Evolutionary conservation across 345 rosid genomes (phyloP).

Genomic region (Ceriops decandra): DNA sequence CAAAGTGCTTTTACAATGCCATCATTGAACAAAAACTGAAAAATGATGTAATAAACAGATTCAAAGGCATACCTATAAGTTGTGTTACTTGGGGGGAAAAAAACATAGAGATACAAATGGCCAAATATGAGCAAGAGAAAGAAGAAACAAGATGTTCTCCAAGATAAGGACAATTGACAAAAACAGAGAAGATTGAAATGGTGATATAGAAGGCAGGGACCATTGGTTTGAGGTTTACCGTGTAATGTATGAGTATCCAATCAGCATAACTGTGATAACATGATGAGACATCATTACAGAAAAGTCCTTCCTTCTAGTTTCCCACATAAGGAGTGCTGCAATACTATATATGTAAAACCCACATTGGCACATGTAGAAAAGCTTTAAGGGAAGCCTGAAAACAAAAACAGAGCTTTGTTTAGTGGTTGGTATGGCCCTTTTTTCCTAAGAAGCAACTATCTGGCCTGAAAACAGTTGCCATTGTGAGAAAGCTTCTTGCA

Average conservation of each 20-base stretch:
- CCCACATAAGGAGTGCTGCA: constrained; percentile 88
- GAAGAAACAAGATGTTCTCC: no score
- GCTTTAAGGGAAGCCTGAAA: constrained; percentile 61
- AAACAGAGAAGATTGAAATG: no score
- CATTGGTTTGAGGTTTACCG: constrained; percentile 41
- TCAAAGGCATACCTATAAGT: not conserved
- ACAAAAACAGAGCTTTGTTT: constrained; percentile 2
- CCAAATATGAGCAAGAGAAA: no score
- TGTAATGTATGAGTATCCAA: constrained; percentile 70
- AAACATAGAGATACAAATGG: not conserved
- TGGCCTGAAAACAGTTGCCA: not conserved
- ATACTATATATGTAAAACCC: constrained; percentile 82
- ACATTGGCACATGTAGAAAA: constrained; percentile 89
- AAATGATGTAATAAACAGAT: no score
- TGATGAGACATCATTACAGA: constrained; percentile 99
- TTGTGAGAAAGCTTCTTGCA: not conserved
- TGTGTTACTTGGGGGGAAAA: not conserved
- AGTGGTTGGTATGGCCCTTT: not conserved
- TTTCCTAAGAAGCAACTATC: no score
- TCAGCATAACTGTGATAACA: constrained; percentile 73
- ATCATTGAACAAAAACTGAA: no score
- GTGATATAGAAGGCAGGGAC: not conserved
- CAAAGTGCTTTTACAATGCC: no score
- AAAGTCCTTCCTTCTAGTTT: constrained; percentile 94
- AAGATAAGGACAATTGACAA: no score